phyloP scores from a whole-genome alignment of 2,329 filamentous ascomycete species.

The Stagonosporopsis chrysanthemi region DNA sequence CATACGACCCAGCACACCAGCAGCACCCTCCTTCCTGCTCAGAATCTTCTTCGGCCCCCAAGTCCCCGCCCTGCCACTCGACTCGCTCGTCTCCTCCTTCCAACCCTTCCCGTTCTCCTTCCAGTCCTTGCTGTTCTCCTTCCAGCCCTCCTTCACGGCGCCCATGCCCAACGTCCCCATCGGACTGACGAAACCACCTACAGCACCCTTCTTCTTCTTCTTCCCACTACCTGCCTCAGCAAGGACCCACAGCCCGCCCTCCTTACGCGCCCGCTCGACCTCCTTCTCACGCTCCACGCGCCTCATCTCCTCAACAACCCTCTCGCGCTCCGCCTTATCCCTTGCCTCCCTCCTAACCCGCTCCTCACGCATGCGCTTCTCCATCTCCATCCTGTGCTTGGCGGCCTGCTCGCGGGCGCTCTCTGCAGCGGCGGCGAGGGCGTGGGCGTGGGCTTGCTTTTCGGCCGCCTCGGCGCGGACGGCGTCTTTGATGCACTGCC shows the following conservation, averaged over 20 bases:
- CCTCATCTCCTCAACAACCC: constrained; percentile 23
- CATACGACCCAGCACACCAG: not conserved
- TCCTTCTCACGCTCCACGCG: constrained; percentile 26
- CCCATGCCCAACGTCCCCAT: not conserved
- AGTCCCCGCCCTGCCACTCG: constrained; percentile 30
- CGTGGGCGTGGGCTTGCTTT: not conserved
- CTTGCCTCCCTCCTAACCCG: constrained; percentile 31
- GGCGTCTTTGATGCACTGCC: constrained; percentile 29
- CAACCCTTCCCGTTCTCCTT: constrained; percentile 19
- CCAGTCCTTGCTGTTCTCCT: not conserved
- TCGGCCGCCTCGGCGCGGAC: constrained; percentile 20
- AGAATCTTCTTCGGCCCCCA: constrained; percentile 41
- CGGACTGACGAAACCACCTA: not conserved
- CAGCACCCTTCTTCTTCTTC: constrained; percentile 20
- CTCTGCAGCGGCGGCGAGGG: constrained; percentile 6
- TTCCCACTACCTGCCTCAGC: constrained; percentile 30
- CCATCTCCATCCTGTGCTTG: constrained; percentile 20
- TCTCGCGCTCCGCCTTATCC: constrained; percentile 32
- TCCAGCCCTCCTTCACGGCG: constrained; percentile 17
- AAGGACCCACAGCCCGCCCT: constrained; percentile 31
- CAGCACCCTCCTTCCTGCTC: constrained; percentile 27
- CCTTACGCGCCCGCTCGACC: constrained; percentile 24
- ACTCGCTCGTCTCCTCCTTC: constrained; percentile 20
- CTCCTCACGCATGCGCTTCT: constrained; percentile 29
- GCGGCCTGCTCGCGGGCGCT: constrained; percentile 19